Conservation (phyloP, 257 asterid species). For the Scutellaria barbata region DNA sequence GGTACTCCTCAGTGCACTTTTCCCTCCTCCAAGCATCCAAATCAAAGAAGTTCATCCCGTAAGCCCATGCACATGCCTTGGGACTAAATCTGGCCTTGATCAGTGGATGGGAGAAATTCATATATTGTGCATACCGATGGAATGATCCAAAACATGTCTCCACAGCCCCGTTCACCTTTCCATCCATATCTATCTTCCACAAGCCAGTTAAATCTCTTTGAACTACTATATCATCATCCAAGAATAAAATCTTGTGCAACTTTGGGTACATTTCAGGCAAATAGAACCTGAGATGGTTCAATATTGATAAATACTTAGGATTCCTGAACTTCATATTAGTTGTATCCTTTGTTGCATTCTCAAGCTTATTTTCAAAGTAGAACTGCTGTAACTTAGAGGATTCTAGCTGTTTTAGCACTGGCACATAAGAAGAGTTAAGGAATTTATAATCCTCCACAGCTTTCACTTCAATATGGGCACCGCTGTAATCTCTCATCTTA, state of each 20-base stretch:
- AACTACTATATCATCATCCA: conserved; percentile 84
- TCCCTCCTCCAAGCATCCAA: conserved; percentile 88
- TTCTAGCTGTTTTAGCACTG: conserved; percentile 75
- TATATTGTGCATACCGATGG: conserved; percentile 78
- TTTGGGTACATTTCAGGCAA: conserved; percentile 82
- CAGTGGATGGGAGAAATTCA: conserved; percentile 79
- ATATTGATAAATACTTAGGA: conserved; percentile 72
- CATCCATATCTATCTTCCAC: conserved; percentile 77
- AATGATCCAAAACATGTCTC: conserved; percentile 85
- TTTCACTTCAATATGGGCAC: conserved; percentile 79
- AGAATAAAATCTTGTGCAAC: conserved; percentile 71
- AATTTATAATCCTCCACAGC: conserved; percentile 78
- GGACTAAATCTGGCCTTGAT: conserved; percentile 73
- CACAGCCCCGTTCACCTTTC: conserved; percentile 84
- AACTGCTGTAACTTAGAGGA: conserved; percentile 71
- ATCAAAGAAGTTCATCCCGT: conserved; percentile 83
- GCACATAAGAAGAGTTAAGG: conserved; percentile 75
- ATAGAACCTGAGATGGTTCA: conserved; percentile 80
- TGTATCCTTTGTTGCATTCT: conserved; percentile 79
- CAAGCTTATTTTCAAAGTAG: conserved; percentile 73
- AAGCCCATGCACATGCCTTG: conserved; percentile 92
- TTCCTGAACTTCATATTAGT: conserved; percentile 84
- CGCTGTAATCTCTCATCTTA: conserved; percentile 67
- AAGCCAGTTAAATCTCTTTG: conserved; percentile 76
- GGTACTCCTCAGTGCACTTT: conserved; percentile 78